Conservation (phyloP, 495 filamentous ascomycete genomes). For the Aspergillus nanangensis region DNA sequence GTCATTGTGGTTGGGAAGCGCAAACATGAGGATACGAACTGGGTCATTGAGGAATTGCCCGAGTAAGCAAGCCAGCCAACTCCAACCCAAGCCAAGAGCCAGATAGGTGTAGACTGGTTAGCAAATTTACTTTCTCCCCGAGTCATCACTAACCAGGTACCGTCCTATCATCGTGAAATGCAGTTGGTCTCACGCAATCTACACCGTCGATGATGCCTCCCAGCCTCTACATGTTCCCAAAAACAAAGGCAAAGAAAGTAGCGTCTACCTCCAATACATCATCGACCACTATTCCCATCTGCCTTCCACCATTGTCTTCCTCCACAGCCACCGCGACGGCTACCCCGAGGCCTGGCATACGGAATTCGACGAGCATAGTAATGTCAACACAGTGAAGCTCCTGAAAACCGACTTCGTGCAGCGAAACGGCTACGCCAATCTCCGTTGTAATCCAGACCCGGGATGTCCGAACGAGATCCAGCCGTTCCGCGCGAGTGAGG, state of each 20-base stretch:
- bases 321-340: slow-evolving; percentile 42
- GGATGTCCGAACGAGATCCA: slow-evolving; percentile 42
- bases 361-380: slow-evolving; percentile 42
- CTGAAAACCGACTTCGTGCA: slow-evolving; percentile 39
- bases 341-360: slow-evolving; percentile 38
- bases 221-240: slow-evolving; percentile 33
- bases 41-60: slow-evolving; percentile 33
- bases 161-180: neutral
- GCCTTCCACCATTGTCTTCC: slow-evolving; percentile 44
- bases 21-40: slow-evolving; percentile 33
- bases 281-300: slow-evolving; percentile 46
- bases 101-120: neutral
- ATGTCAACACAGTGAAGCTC: slow-evolving; percentile 27
- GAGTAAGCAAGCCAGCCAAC: slow-evolving; percentile 22
- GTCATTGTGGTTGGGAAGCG: slow-evolving; percentile 36
- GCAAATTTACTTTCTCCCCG: too few relatives aligned
- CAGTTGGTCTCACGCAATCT: slow-evolving; percentile 49
- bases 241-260: slow-evolving; percentile 47
- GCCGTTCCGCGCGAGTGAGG: slow-evolving; percentile 22
- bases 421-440: slow-evolving; percentile 43
- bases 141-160: neutral
- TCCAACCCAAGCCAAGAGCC: neutral
- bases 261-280: slow-evolving; percentile 48
- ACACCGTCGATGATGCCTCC: slow-evolving; percentile 59
- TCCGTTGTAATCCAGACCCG: slow-evolving; percentile 41